phyloP scores from a whole-genome alignment of 495 filamentous ascomycete species.

The Penicillium longicatenatum region DNA sequence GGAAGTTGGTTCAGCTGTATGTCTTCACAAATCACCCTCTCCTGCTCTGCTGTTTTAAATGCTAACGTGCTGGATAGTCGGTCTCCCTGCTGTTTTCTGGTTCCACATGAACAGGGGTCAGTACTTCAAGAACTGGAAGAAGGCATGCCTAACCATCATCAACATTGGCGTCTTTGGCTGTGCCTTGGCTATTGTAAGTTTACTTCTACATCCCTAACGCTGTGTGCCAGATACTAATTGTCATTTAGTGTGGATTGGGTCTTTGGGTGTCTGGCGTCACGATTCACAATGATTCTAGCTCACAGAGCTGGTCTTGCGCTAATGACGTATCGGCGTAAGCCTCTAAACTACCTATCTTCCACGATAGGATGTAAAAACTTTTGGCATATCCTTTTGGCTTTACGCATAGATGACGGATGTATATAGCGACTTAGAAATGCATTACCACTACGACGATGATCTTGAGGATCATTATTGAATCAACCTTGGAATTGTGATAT shows the following conservation, averaged over 20 bases:
- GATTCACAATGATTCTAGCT: conserved; percentile 34
- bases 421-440: background rate
- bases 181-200: conserved; percentile 39
- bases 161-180: conserved; percentile 37
- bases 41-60: background rate
- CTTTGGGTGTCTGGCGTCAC: conserved; percentile 42
- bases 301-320: conserved; percentile 39
- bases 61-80: conserved; percentile 23
- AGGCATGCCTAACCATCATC: conserved; percentile 35
- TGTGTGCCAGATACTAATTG: conserved; percentile 2
- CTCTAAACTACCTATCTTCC: background rate
- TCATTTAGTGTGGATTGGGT: conserved; percentile 39
- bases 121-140: conserved; percentile 32
- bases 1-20: conserved; percentile 47
- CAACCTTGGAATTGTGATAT: too few species aligned
- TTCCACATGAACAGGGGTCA: conserved; percentile 40
- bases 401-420: background rate
- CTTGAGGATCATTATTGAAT: background rate
- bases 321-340: conserved; percentile 27
- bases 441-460: background rate
- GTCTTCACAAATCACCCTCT: conserved; percentile 6
- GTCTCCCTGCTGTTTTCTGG: conserved; percentile 46
- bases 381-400: background rate
- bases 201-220: background rate
- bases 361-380: background rate